Conservation (phyloP, 371 early-diverging fungal genomes). For the Vairimorpha ceranae region DNA sequence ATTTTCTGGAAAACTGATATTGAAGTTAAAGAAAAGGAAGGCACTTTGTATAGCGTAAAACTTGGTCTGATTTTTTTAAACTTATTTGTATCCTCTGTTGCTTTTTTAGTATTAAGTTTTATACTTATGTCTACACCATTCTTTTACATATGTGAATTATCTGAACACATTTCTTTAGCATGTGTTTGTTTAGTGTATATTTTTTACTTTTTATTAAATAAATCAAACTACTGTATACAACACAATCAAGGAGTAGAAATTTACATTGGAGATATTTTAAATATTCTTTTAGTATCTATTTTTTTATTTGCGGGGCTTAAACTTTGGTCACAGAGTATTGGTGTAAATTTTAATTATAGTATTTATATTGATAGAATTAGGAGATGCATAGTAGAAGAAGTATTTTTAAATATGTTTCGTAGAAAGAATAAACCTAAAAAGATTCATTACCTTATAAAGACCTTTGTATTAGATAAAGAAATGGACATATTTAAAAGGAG, state of each 20-base stretch:
- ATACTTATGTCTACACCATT: slow-evolving; percentile 15
- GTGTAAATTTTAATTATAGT: slow-evolving; percentile 59
- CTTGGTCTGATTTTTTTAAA: background rate
- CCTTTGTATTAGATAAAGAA: background rate
- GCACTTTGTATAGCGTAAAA: background rate
- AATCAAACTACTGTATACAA: slow-evolving; percentile 13
- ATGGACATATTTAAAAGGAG: slow-evolving; percentile 46
- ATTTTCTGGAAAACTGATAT: slow-evolving; percentile 8
- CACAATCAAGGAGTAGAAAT: slow-evolving; percentile 23
- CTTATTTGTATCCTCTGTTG: background rate
- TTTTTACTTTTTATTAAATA: background rate
- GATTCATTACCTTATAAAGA: slow-evolving; percentile 17
- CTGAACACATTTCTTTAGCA: slow-evolving; percentile 34
- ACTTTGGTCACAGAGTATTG: slow-evolving; percentile 40
- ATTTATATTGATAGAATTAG: slow-evolving; percentile 57
- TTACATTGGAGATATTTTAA: slow-evolving; percentile 21
- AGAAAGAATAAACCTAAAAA: slow-evolving; percentile 24
- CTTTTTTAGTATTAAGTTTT: slow-evolving; percentile 14
- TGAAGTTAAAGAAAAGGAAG: slow-evolving; percentile 9
- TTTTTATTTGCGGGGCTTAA: slow-evolving; percentile 25
- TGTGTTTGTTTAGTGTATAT: background rate
- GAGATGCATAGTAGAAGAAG: slow-evolving; percentile 51
- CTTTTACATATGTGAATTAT: slow-evolving; percentile 46
- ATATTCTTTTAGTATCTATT: slow-evolving; percentile 9
- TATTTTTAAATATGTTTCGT: slow-evolving; percentile 48